A percentile compares a stretch with the other conserved stretches of the same genome.
Conservation (phyloP, 768 basidiomycete genomes). For the Serendipita sp. region DNA sequence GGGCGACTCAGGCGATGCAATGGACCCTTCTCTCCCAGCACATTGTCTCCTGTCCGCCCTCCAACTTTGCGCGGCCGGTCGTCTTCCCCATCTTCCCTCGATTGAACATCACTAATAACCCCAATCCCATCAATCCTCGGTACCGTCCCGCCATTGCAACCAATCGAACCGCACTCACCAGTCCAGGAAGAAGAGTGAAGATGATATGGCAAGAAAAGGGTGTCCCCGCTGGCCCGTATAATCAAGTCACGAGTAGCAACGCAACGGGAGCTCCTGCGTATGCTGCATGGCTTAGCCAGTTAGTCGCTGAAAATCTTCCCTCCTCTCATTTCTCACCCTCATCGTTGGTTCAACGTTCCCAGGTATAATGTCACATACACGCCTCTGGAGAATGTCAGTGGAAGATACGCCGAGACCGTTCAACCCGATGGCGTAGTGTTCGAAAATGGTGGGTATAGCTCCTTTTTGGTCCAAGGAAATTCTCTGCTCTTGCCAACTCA, state of each 20-base stretch:
- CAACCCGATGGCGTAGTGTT: background rate
- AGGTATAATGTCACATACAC: background rate
- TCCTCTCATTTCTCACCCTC: background rate
- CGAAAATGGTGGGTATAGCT: background rate
- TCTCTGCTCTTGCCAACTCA: too few relatives aligned
- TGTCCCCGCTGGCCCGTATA: background rate
- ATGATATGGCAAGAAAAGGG: background rate
- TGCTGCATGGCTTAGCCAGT: slow-evolving; percentile 1
- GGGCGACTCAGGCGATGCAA: slow-evolving; percentile 45
- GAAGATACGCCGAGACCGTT: background rate
- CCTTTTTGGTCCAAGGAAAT: background rate
- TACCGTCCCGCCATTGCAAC: background rate
- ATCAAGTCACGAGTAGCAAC: background rate
- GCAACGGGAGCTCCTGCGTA: background rate
- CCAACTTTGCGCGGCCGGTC: slow-evolving; percentile 32
- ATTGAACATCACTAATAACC: slow-evolving; percentile 30
- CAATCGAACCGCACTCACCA: background rate
- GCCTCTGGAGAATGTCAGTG: background rate
- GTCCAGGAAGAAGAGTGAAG: background rate
- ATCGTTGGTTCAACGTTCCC: background rate
- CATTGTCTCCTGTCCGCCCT: slow-evolving; percentile 34
- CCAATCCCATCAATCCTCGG: slow-evolving; percentile 6
- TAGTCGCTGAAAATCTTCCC: too few relatives aligned
- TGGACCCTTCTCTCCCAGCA: slow-evolving; percentile 46
- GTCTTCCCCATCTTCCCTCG: slow-evolving; percentile 42